phyloP scores from a whole-genome alignment of 1,139 yeast species.

The Yamadazyma kanchanaburiensis region DNA sequence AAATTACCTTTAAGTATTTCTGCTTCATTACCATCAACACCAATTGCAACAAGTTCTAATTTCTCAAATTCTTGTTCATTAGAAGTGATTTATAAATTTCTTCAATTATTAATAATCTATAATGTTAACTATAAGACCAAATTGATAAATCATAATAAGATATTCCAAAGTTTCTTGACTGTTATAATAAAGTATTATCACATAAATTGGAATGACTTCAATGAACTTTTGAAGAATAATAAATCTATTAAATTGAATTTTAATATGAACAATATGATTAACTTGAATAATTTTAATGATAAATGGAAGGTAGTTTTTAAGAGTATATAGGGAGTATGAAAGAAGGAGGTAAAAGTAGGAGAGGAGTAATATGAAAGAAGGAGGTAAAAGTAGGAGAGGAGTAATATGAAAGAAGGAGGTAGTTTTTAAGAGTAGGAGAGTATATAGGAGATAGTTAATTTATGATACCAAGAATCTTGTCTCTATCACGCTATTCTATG shows the following conservation, averaged over 20 bases:
- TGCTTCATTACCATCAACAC: conserved; percentile 48
- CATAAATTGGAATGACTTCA: conserved; percentile 39
- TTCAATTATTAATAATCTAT: conserved; percentile 36
- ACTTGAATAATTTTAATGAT: conserved; percentile 35
- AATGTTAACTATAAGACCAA: conserved; percentile 34
- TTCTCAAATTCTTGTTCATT: conserved; percentile 23
- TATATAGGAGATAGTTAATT: too few relatives aligned
- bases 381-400: too few relatives aligned
- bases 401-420: too few relatives aligned
- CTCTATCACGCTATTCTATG: too few relatives aligned
- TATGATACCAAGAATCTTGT: too few relatives aligned
- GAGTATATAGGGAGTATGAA: too few relatives aligned
- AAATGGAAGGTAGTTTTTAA: conserved; percentile 36
- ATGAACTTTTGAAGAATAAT: conserved; percentile 31
- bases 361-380: too few relatives aligned
- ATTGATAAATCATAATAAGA: conserved; percentile 26
- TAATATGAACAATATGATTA: conserved; percentile 27
- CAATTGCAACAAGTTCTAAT: conserved; percentile 16
- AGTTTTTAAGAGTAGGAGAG: too few relatives aligned
- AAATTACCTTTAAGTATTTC: conserved; percentile 41
- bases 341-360: too few relatives aligned
- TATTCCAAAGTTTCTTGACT: conserved; percentile 33
- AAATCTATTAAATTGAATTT: conserved; percentile 39
- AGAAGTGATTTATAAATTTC: conserved; percentile 26
- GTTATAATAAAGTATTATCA: conserved; percentile 39